Base-by-base conservation (phyloP, 116 monocot species). In the Papilionanthe hybrid region DNA sequence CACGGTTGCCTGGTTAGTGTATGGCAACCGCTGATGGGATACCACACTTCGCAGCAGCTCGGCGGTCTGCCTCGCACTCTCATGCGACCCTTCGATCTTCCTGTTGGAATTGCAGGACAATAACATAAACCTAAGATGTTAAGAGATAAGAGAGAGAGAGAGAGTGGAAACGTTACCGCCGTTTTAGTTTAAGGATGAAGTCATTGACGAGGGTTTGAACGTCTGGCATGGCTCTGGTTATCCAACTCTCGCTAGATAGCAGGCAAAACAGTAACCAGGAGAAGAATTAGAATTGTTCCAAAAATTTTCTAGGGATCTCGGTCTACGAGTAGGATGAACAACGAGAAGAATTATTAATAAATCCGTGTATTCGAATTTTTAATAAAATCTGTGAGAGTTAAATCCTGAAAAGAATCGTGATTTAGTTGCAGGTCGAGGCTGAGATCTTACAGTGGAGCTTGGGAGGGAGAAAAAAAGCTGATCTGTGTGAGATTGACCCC, bases 11-110 rank as follows among this genome's bases (percentile, higher is more conserved):
- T 92, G 99, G 79, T 88, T 86, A 23, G 84, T 86, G 72, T 83
- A 65, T n/a, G 93, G 90, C 85, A 99, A 81, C 77, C 95, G 82
- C 78, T 92, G 93, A 79, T 93, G 92, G 42, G 99, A 99, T 41
- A 99, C 83, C 75, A 95, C 92, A 42, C 89, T 85, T 63, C 99
- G 92, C 44, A 99, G 99, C 73, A 99, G 75, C 87, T 93, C 99
- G 32, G 99, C 95, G 10, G 99, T 95, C 75, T 89, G 92, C 84
- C 83, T 83, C n/a, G 99, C 99, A 30, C 67, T 89, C 43, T 91
- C 95, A 27, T 99, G 93, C 63, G 99, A 99, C 20, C 99, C 99
- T 84, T 99, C 99, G 44, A 99, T 90, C 86, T 87, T 99, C 57
- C 99, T 99, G 84, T 19, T 17, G 27, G 25, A 75, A 75, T 75